These are phyloP conservation scores for Trametes polyzona DNA, from an alignment of 1,284 basidiomycete genomes.

Conservation along the genomic window DNA sequence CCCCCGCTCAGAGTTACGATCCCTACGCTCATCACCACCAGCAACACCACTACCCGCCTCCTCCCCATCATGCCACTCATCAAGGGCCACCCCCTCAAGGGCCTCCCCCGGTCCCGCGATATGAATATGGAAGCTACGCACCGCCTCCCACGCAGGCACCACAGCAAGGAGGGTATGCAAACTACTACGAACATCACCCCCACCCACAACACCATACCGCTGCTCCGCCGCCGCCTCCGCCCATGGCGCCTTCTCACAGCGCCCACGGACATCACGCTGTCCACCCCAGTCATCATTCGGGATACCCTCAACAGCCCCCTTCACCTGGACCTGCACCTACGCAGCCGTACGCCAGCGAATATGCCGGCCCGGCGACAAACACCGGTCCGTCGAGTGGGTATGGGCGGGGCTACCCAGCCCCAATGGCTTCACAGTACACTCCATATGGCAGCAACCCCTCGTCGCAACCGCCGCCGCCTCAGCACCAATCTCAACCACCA, in stretches of 20 bases:
- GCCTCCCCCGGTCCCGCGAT: slow-evolving; percentile 24
- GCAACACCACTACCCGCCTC: slow-evolving; percentile 20
- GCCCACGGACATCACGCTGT: slow-evolving; percentile 16
- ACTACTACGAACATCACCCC: slow-evolving; percentile 22
- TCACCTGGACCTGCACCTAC: slow-evolving; percentile 17
- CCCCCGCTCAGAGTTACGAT: slow-evolving; percentile 19
- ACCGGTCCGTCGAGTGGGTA: slow-evolving; percentile 9
- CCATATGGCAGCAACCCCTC: slow-evolving; percentile 11
- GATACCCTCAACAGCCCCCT: slow-evolving; percentile 16
- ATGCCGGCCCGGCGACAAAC: slow-evolving; percentile 3
- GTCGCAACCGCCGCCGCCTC: slow-evolving; percentile 13
- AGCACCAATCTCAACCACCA: not conserved
- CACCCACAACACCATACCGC: slow-evolving; percentile 19
- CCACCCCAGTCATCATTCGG: slow-evolving; percentile 16
- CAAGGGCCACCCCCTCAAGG: slow-evolving; percentile 17
- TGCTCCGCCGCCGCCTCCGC: slow-evolving; percentile 19
- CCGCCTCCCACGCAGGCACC: slow-evolving; percentile 15
- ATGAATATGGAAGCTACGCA: slow-evolving; percentile 19
- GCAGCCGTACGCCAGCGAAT: slow-evolving; percentile 23
- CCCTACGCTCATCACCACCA: slow-evolving; percentile 28
- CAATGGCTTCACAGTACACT: slow-evolving; percentile 20
- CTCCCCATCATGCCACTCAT: slow-evolving; percentile 15
- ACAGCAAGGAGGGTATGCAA: slow-evolving; percentile 15
- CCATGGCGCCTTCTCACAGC: slow-evolving; percentile 10
- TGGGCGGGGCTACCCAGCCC: slow-evolving; percentile 10